Evolutionary conservation across 805 yeast genomes (phyloP).

Genomic region (Myxozyma geophila): DNA sequence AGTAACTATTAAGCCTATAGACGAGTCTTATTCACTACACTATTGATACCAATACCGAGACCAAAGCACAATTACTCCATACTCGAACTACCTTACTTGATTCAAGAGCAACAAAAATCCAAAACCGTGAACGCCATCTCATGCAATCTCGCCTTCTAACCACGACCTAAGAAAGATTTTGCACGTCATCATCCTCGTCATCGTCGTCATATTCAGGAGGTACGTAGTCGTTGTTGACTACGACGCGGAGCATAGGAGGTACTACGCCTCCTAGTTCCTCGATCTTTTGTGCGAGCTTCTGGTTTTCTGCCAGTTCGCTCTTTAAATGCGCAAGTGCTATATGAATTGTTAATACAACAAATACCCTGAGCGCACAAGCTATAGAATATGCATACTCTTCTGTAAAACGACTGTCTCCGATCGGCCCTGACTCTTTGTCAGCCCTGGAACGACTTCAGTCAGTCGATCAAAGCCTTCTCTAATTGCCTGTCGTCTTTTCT

Average conservation of each 20-base stretch:
- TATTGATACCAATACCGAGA: not conserved
- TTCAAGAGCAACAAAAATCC: not conserved
- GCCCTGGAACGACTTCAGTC: conserved; percentile 74
- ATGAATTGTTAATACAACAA: not conserved
- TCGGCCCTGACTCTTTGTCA: conserved; percentile 70
- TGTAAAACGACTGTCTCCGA: conserved; percentile 78
- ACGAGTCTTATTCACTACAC: too few relatives aligned
- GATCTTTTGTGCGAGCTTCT: conserved; percentile 40
- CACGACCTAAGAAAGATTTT: too few relatives aligned
- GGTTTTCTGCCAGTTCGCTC: conserved; percentile 43
- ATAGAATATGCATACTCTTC: conserved; percentile 47
- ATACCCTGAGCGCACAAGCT: too few relatives aligned
- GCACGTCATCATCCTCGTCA: conserved; percentile 6
- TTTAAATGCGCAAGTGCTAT: conserved; percentile 44
- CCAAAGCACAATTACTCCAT: not conserved
- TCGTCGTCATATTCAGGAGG: conserved; percentile 16
- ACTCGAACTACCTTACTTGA: not conserved
- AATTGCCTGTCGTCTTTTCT: conserved; percentile 82
- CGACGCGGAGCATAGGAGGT: conserved; percentile 27
- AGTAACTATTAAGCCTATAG: too few relatives aligned
- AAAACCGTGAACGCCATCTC: not conserved
- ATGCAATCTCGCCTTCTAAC: too few relatives aligned
- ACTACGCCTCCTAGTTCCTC: conserved; percentile 21
- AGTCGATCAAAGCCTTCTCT: conserved; percentile 79
- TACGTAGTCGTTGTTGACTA: conserved; percentile 18